Conservation (phyloP, 768 basidiomycete species). For the Mrakia frigida region DNA sequence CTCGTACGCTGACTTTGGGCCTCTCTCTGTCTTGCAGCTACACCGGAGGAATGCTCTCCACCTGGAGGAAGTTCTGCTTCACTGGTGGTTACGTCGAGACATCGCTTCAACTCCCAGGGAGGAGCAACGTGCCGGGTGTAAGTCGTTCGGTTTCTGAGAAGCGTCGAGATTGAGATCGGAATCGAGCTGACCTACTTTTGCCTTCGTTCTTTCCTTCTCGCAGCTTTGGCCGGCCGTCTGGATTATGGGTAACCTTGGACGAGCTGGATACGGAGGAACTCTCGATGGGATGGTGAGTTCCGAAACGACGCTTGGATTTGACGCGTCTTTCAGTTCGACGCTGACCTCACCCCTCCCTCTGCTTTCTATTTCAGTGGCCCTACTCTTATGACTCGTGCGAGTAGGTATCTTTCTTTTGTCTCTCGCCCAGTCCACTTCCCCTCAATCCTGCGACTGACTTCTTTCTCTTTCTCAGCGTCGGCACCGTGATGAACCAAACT, state of each 20-base stretch:
- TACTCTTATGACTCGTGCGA: conserved; percentile 31
- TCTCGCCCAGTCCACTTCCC: no score
- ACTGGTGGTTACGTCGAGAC: conserved; percentile 28
- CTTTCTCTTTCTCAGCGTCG: not conserved
- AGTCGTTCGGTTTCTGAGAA: not conserved
- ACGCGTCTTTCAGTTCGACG: not conserved
- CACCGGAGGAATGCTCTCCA: conserved; percentile 20
- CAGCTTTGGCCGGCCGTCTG: conserved; percentile 43
- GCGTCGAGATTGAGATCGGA: no score
- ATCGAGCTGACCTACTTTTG: not conserved
- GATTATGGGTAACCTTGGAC: conserved; percentile 32
- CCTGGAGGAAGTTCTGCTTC: conserved; percentile 32
- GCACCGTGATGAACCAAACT: conserved; percentile 25
- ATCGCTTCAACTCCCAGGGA: conserved; percentile 11
- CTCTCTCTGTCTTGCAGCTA: conserved; percentile 31
- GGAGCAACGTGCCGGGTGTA: conserved; percentile 33
- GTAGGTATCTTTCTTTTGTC: not conserved
- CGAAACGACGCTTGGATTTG: no score
- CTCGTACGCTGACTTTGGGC: not conserved
- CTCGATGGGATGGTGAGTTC: conserved; percentile 19
- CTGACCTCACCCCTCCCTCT: not conserved
- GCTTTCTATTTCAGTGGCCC: not conserved
- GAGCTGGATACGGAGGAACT: conserved; percentile 30
- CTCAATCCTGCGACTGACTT: no score
- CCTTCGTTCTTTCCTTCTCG: conserved; percentile 49